Evolutionary conservation across 257 asterid species (phyloP), one percentile per base, ranked within the genome.

Genomic region (Ehretia macrophylla): DNA sequence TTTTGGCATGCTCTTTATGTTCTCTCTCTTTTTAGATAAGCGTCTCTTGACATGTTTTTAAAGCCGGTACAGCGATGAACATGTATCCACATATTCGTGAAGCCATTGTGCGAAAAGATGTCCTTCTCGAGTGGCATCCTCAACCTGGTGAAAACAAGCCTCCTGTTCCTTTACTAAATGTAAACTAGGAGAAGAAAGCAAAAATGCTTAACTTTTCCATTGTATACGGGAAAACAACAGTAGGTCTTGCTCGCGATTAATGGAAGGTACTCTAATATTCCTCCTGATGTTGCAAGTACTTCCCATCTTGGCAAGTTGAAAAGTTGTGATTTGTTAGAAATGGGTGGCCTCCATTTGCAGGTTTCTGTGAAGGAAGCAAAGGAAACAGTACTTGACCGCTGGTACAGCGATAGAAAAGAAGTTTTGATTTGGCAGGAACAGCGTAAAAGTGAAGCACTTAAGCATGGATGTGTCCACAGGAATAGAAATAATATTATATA

Each of bases 191-290:
- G 97, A 79, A 85, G 99, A 93, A 86, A 76, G 97, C 97, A 38
- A 93, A 93, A 87, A 93, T 93, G 99, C 99, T 93, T 9, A 93
- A 93, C 76, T 93, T 93, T 67, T 93, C 99, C 73, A 93, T 93
- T 44, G 99, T 97, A 4, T 93, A 93, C 32, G 99, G 99, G 51
- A 89, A 88, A n/a, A n/a, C n/a, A n/a, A n/a, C n/a, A n/a, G n/a
- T n/a, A n/a, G n/a, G n/a, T n/a, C n/a, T n/a, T n/a, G 81, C 99
- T 54, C 95, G 91, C 14, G 96, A 93, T 75, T n/a, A n/a, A n/a
- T 93, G 99, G 99, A 86, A 86, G 96, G 97, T 89, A 75, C 51
- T 51, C 39, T 51, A n/a, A n/a, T n/a, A n/a, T n/a, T n/a, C n/a
- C n/a, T n/a, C n/a, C n/a, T n/a, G n/a, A n/a, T n/a, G n/a, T n/a